Evolutionary conservation across 2,329 filamentous ascomycete genomes (phyloP).

Genomic region (Paraphaeosphaeria sporulosa): DNA sequence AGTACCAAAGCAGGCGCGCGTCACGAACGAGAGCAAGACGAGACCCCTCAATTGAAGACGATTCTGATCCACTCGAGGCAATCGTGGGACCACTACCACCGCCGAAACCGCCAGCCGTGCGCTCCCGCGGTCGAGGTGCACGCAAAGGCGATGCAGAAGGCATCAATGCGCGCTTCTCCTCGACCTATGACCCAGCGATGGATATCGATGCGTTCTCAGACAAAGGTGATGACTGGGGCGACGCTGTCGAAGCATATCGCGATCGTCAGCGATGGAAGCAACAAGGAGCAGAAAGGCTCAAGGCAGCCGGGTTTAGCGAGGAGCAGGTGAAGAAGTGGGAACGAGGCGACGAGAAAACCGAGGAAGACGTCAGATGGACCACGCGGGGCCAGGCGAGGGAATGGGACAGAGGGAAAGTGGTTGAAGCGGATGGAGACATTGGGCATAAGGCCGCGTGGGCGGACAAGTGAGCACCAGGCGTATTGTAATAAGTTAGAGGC

Average conservation of each 20-base stretch:
- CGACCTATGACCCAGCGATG: slow-evolving; percentile 65
- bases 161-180: slow-evolving; percentile 83
- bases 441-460: slow-evolving; percentile 59
- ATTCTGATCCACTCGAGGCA: slow-evolving; percentile 77
- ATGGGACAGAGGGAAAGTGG: slow-evolving; percentile 71
- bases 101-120: slow-evolving; percentile 53
- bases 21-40: slow-evolving; percentile 12
- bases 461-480: not conserved
- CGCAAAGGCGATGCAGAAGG: slow-evolving; percentile 53
- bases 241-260: slow-evolving; percentile 77
- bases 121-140: slow-evolving; percentile 43
- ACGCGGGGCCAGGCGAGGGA: slow-evolving; percentile 72
- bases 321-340: slow-evolving; percentile 77
- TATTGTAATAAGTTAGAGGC: too few relatives aligned
- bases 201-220: slow-evolving; percentile 62
- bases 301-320: slow-evolving; percentile 79
- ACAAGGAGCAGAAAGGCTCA: slow-evolving; percentile 77
- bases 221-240: slow-evolving; percentile 75
- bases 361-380: slow-evolving; percentile 76
- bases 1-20: slow-evolving; percentile 6
- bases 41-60: slow-evolving; percentile 33
- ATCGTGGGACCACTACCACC: slow-evolving; percentile 77
- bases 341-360: slow-evolving; percentile 66
- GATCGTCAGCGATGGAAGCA: slow-evolving; percentile 82
- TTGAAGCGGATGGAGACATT: slow-evolving; percentile 63